Evolutionary conservation across 2,329 filamentous ascomycete species (phyloP), one percentile per base, ranked within the genome.

Genomic region (Elsinoe batatas): DNA sequence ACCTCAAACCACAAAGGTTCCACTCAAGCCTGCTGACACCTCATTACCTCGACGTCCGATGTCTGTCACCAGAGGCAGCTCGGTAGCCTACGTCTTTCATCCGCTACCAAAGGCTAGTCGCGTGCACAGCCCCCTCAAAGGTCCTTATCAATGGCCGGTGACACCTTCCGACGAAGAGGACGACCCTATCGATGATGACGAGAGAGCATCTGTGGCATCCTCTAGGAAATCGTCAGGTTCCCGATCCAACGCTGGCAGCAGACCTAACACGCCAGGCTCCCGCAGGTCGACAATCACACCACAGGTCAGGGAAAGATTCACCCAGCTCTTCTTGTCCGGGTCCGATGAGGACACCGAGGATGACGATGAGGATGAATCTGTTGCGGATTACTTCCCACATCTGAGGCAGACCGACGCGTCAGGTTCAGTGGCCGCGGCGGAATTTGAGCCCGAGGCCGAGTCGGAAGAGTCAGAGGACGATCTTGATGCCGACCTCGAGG

Each of bases 1-100:
- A 38, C 57, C 59, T 17, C 57, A 60, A 20, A 60, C 59, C n/a
- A 57, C 57, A n/a, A 58, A 58, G 33, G 36, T 60, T 15, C 59
- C 59, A 5, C 32, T 47, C 8, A 60, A 57, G 11, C 20, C 57
- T 3, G 50, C 56, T 6, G 44, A 36, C 32, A 12, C 30, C 8
- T 44, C 54, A 3, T 51, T 57, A 5, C 50, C 57, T 40, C 55
- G 55, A 22, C 50, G 59, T 4, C 56, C 59, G 10, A 56, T 60
- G 57, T 58, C 59, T 32, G 57, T 58, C 4, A 42, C 57, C 3
- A 50, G 59, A 47, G 59, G 46, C 17, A 49, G 35, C 17, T 42
- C 44, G 3, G 54, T 57, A 35, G 13, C 46, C 4, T 57, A 58
- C 38, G 59, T 58, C n/a, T 58, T 58, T 42, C 57, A 56, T 18